These are phyloP conservation scores for Tagetes erecta DNA, from an alignment of 129 eudicot species.

Conservation along the genomic window DNA sequence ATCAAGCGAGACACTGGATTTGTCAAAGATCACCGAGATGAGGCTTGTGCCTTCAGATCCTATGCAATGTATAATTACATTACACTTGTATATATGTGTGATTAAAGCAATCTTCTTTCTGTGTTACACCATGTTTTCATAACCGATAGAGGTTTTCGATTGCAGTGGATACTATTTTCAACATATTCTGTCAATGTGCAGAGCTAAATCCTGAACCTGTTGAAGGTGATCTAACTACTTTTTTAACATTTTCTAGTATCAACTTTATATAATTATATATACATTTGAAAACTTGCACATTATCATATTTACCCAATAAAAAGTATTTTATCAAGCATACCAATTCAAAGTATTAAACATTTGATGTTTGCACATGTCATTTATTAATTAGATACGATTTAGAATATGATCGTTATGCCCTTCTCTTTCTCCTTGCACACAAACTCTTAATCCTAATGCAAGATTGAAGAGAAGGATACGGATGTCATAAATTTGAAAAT, in stretches of 20 bases:
- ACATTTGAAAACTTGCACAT: neutral
- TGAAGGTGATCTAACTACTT: conserved; percentile 50
- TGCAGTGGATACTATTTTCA: conserved; percentile 79
- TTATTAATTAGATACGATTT: neutral
- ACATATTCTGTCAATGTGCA: conserved; percentile 86
- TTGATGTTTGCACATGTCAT: neutral
- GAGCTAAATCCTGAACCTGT: conserved; percentile 88
- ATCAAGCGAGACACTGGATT: conserved; percentile 43
- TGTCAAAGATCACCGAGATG: conserved; percentile 74
- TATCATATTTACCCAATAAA: neutral
- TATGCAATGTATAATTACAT: conserved; percentile 55
- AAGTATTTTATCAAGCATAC: neutral
- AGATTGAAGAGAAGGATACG: neutral
- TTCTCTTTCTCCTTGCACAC: neutral
- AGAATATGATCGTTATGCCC: neutral
- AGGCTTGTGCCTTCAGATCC: conserved; percentile 88
- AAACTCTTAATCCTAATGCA: neutral
- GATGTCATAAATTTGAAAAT: neutral
- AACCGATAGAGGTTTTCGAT: conserved; percentile 11
- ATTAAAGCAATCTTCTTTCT: neutral
- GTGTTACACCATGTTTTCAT: neutral
- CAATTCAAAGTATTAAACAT: neutral
- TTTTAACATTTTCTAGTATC: too few relatives aligned
- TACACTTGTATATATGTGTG: neutral
- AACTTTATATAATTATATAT: neutral